Conservation (phyloP, 345 rosid species). For the Salix udensis region DNA sequence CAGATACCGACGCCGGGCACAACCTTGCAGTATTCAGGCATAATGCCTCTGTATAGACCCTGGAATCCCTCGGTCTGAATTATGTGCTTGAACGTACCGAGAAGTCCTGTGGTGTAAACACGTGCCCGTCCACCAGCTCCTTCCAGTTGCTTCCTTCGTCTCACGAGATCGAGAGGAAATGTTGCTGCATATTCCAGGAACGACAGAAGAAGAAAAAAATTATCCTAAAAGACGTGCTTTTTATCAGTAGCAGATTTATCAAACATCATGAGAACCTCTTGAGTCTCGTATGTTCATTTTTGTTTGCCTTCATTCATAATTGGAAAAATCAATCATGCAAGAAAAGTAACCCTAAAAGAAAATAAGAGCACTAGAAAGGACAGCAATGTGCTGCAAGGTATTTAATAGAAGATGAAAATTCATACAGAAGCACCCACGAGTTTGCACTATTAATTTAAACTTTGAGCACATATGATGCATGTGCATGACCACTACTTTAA, state of each 20-base stretch:
- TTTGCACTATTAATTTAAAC: neutral
- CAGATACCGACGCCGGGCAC: conserved; percentile 89
- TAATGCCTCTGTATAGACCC: conserved; percentile 88
- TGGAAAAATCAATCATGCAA: neutral
- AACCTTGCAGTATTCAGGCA: conserved; percentile 95
- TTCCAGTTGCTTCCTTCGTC: conserved; percentile 94
- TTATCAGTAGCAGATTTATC: neutral
- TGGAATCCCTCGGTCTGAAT: conserved; percentile 68
- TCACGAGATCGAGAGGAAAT: conserved; percentile 91
- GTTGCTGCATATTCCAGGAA: conserved; percentile 52
- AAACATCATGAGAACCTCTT: neutral
- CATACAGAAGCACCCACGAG: neutral
- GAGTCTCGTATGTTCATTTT: neutral
- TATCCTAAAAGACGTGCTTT: neutral
- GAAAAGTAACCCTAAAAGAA: neutral
- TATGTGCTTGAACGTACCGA: conserved; percentile 74
- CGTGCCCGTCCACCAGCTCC: conserved; percentile 91
- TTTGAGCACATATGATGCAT: neutral
- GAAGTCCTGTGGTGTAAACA: conserved; percentile 66
- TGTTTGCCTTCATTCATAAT: neutral
- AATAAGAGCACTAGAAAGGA: neutral
- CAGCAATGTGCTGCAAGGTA: neutral
- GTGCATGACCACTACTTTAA: neutral
- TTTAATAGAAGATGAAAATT: neutral
- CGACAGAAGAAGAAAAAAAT: neutral